phyloP scores from a whole-genome alignment of 106 monocot species.

The Alisma plantagoaquatica region DNA sequence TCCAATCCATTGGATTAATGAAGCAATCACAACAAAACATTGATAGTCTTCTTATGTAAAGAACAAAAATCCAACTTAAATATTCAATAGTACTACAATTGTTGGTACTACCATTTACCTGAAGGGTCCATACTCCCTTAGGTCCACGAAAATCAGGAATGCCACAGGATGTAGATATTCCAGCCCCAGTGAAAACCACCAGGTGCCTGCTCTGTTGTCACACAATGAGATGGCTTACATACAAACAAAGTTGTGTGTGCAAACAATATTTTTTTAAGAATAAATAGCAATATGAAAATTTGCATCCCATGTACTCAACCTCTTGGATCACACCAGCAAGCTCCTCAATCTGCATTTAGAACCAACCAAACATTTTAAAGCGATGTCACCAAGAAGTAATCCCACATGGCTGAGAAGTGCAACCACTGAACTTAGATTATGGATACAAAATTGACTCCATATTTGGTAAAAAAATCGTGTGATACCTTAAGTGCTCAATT shows the following conservation, averaged over 20 bases:
- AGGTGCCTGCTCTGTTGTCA: conserved; percentile 82
- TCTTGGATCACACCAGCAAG: conserved; percentile 62
- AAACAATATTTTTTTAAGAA: not conserved
- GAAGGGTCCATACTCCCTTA: conserved; percentile 97
- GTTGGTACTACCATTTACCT: conserved; percentile 58
- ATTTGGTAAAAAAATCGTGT: too few relatives aligned
- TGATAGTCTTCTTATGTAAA: too few relatives aligned
- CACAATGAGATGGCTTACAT: not conserved
- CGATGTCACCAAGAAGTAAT: too few relatives aligned
- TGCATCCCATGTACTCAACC: conserved; percentile 20
- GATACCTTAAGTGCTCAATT: too few relatives aligned
- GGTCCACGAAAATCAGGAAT: conserved; percentile 99
- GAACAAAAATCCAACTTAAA: too few relatives aligned
- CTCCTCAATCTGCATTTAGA: conserved; percentile 63
- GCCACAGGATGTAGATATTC: conserved; percentile 97
- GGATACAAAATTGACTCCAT: too few relatives aligned
- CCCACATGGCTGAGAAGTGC: too few relatives aligned
- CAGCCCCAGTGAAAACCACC: conserved; percentile 94
- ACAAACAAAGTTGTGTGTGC: not conserved
- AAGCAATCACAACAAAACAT: too few relatives aligned
- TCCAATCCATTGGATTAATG: too few relatives aligned
- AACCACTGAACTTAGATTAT: too few relatives aligned
- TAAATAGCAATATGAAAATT: not conserved
- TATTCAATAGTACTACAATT: too few relatives aligned
- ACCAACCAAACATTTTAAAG: too few relatives aligned